Evolutionary conservation across 2,329 filamentous ascomycete species (phyloP).

Genomic region (Aureobasidium sp.): DNA sequence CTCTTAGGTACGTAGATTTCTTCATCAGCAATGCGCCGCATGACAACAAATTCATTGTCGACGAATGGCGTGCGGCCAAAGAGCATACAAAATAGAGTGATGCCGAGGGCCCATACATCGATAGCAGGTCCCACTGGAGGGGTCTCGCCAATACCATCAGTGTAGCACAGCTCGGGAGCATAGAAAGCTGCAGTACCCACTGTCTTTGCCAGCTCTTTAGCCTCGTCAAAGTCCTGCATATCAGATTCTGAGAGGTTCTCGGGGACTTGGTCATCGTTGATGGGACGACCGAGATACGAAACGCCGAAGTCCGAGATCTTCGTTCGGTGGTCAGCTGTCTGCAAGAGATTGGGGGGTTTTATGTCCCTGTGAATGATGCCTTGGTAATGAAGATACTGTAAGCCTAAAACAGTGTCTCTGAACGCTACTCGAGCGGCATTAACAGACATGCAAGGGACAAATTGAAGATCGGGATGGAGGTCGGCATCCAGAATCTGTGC

Average conservation of each 20-base stretch:
- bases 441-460: constrained; percentile 87
- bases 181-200: constrained; percentile 97
- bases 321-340: constrained; percentile 74
- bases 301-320: constrained; percentile 99
- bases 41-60: constrained; percentile 85
- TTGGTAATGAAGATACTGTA: constrained; percentile 70
- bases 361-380: constrained; percentile 63
- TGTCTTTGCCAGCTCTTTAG: constrained; percentile 93
- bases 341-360: constrained; percentile 73
- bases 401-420: constrained; percentile 81
- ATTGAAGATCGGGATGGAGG: constrained; percentile 80
- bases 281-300: constrained; percentile 87
- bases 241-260: constrained; percentile 72
- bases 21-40: constrained; percentile 81
- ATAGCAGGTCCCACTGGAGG: constrained; percentile 83
- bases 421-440: constrained; percentile 76
- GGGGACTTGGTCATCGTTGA: constrained; percentile 65
- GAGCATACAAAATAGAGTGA: constrained; percentile 91
- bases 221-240: constrained; percentile 70
- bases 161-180: constrained; percentile 91
- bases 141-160: constrained; percentile 67
- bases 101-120: constrained; percentile 93
- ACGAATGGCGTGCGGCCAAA: constrained; percentile 92
- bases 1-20: constrained; percentile 82
- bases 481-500: constrained; percentile 49